A percentile compares a stretch with the other conserved stretches of the same genome.
Evolutionary conservation across 1,139 yeast species (phyloP).

Genomic region (Kazachstania sp.): DNA sequence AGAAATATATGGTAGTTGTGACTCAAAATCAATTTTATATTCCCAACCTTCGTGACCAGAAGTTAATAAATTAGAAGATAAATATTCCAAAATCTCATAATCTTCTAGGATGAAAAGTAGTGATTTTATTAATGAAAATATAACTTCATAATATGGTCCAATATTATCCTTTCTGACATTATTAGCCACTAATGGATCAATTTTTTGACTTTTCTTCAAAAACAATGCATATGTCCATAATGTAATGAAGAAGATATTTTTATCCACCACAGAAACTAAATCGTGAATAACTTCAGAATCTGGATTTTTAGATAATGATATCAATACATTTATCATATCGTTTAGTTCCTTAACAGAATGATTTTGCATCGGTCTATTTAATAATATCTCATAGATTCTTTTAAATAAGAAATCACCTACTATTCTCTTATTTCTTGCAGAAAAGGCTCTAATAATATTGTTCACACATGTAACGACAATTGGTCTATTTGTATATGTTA

Average conservation of each 20-base stretch:
- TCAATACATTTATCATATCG: constrained; percentile 54
- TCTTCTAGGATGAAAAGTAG: constrained; percentile 39
- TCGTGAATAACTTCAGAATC: constrained; percentile 37
- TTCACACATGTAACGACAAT: constrained; percentile 50
- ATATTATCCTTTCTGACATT: constrained; percentile 10
- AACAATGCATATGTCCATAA: constrained; percentile 62
- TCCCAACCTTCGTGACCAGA: constrained; percentile 44
- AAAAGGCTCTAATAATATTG: constrained; percentile 47
- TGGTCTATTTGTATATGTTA: constrained; percentile 56
- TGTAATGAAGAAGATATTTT: constrained; percentile 31
- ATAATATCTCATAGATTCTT: constrained; percentile 39
- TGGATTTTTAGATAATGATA: constrained; percentile 51
- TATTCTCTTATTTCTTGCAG: constrained; percentile 44
- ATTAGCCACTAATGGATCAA: constrained; percentile 23
- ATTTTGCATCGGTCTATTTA: constrained; percentile 25
- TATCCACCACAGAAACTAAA: constrained; percentile 31
- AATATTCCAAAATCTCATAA: constrained; percentile 30
- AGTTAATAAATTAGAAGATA: constrained; percentile 40
- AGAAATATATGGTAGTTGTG: constrained; percentile 46
- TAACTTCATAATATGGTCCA: constrained; percentile 34
- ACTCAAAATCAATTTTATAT: constrained; percentile 36
- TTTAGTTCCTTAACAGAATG: constrained; percentile 46
- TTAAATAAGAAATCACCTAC: constrained; percentile 52
- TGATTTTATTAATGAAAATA: constrained; percentile 41
- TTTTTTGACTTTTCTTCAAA: constrained; percentile 36